Evolutionary conservation across 2,329 filamentous ascomycete species (phyloP).

Genomic region (Huntiella moniliformis): DNA sequence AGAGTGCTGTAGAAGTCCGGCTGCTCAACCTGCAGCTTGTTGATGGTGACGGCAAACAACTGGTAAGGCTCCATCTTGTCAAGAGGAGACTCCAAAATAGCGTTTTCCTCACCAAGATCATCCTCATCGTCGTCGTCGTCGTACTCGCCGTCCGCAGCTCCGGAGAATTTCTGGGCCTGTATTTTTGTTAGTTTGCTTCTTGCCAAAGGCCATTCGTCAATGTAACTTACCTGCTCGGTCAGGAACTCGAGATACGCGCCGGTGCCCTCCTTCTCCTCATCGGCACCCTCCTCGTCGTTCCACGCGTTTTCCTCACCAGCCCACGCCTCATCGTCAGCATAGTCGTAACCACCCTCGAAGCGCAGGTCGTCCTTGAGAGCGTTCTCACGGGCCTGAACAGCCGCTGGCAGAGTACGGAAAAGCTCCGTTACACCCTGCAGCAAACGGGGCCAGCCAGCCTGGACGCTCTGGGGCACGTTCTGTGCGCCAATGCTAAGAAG

Average conservation of each 20-base stretch:
- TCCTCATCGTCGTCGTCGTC: conserved; percentile 46
- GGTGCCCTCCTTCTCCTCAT: conserved; percentile 71
- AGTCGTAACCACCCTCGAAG: conserved; percentile 42
- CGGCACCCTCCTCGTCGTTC: conserved; percentile 47
- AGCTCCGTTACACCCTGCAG: conserved; percentile 74
- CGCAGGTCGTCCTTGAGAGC: conserved; percentile 76
- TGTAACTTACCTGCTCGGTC: conserved; percentile 55
- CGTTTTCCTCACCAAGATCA: conserved; percentile 81
- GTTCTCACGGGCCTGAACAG: conserved; percentile 81
- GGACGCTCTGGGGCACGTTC: conserved; percentile 79
- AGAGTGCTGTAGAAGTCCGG: conserved; percentile 73
- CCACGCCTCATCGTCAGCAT: conserved; percentile 62
- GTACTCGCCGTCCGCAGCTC: conserved; percentile 38
- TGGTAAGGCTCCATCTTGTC: conserved; percentile 92
- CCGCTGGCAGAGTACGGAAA: conserved; percentile 77
- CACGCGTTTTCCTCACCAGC: conserved; percentile 68
- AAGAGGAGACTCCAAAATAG: conserved; percentile 77
- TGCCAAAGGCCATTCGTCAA: neutral
- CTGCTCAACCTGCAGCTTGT: conserved; percentile 76
- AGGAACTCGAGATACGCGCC: conserved; percentile 90
- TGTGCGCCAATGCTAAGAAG: conserved; percentile 62
- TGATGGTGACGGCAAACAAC: conserved; percentile 63
- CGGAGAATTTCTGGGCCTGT: conserved; percentile 64
- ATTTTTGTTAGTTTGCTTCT: conserved; percentile 10
- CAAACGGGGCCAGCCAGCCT: conserved; percentile 84